A percentile compares a stretch with the other conserved stretches of the same genome.
These are phyloP conservation scores for Aspergillus sojae DNA, from an alignment of 2,329 filamentous ascomycete genomes.

Conservation along the genomic window DNA sequence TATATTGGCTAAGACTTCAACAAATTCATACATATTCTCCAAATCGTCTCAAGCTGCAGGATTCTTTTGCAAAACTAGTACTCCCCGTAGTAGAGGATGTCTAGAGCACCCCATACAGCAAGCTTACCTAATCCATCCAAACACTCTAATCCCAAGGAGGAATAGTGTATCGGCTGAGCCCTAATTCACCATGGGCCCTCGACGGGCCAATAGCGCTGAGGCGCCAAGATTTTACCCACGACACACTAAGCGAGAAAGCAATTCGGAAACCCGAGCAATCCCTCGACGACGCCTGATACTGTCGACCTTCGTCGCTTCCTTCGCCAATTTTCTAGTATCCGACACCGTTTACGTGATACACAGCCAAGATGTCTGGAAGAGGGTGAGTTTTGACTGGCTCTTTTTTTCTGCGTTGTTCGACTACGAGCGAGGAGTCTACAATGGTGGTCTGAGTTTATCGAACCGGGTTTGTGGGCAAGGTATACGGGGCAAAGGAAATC, in stretches of 20 bases:
- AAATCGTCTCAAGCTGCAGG: no score
- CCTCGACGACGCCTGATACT: conserved; percentile 31
- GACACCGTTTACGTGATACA: conserved; percentile 43
- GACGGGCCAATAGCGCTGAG: conserved; percentile 28
- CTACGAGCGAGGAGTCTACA: conserved; percentile 14
- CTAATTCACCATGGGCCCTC: conserved; percentile 37
- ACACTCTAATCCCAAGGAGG: conserved; percentile 10
- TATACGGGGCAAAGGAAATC: background rate
- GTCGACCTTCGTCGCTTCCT: conserved; percentile 32
- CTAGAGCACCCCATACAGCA: background rate
- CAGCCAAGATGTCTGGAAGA: conserved; percentile 55
- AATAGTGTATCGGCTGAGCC: conserved; percentile 27
- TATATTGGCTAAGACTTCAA: background rate
- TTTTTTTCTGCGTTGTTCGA: conserved; percentile 16
- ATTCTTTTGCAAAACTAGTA: background rate
- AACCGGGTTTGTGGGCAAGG: background rate
- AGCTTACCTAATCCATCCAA: conserved; percentile 8
- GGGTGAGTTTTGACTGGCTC: conserved; percentile 44
- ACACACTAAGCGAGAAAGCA: conserved; percentile 50
- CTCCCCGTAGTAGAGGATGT: background rate
- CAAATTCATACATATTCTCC: background rate
- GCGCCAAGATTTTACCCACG: conserved; percentile 48
- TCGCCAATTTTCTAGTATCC: conserved; percentile 38
- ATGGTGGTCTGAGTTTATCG: conserved; percentile 1
- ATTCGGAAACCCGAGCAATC: conserved; percentile 30